Evolutionary conservation across 1,139 yeast genomes (phyloP), one percentile per base, ranked within the genome.

Genomic region (Debaryomycetaceae sp.): DNA sequence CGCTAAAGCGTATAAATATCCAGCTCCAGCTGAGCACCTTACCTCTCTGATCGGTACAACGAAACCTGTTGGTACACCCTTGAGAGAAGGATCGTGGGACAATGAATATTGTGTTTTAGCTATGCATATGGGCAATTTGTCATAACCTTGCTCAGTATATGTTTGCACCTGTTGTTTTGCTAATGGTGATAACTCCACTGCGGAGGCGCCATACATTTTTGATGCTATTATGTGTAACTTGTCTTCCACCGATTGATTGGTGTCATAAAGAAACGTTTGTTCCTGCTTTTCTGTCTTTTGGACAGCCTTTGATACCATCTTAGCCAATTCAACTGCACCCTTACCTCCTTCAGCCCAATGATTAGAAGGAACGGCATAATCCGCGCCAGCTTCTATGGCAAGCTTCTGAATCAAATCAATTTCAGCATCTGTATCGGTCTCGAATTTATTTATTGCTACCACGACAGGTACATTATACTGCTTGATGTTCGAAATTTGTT

Each of bases 81-180:
- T 86, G 62, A 85, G 73, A n/a, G 80, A 70, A 38, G 93, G 86
- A 65, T 86, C 93, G 58, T 85, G 93, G 5, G 91, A 84, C 56
- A 86, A 71, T 1, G 93, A 85, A 67, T 86, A 86, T 65, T 86
- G 95, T 1, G 95, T 86, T 69, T 86, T 86, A 41, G 95, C 95
- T 56, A 86, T 81, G 68, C 95, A 86, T 50, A 86, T 80, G 45
- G 95, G 95, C 60, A 86, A 70, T 54, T 84, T 76, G 51, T 80
- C 87, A 57, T 80, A 85, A 1, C 91, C 91, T 70, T 84, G 90
- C 45, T 72, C 65, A 47, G 82, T 81, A 65, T 83, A 85, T 45
- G 78, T 72, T 51, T 77, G 83, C 51, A 86, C 80, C 65, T 84
- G 87, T 56, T 76, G 69, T 55, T 78, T 78, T 36, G 93, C 93